These are phyloP conservation scores for Pleurotus giganteus DNA, from an alignment of 768 basidiomycete species.

Conservation along the genomic window DNA sequence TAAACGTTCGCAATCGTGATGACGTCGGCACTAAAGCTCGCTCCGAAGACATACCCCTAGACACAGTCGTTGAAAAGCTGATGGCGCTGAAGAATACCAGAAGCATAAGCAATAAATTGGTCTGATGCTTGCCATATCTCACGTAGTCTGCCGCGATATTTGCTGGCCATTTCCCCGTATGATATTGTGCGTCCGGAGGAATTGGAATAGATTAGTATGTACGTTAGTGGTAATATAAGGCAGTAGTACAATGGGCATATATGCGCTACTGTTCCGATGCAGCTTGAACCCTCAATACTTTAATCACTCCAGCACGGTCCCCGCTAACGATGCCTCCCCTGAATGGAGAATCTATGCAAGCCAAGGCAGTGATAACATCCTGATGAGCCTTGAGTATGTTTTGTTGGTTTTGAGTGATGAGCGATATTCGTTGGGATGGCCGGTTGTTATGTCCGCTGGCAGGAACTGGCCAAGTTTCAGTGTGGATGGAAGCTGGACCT, in stretches of 20 bases:
- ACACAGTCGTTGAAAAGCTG: conserved; percentile 68
- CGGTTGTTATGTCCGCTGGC: conserved; percentile 49
- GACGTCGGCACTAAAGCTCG: conserved; percentile 85
- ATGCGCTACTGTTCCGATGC: conserved; percentile 27
- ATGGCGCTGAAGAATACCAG: conserved; percentile 61
- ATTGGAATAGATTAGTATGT: neutral
- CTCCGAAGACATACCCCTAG: conserved; percentile 67
- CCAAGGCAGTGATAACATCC: conserved; percentile 83
- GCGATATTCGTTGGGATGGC: conserved; percentile 70
- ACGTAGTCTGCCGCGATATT: neutral
- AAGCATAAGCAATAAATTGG: conserved; percentile 42
- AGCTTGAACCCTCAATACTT: conserved; percentile 81
- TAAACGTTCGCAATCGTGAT: conserved; percentile 95
- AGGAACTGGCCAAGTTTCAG: conserved; percentile 61
- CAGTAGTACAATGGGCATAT: too few relatives aligned
- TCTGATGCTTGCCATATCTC: conserved; percentile 15
- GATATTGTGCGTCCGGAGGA: neutral
- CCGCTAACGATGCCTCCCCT: conserved; percentile 90
- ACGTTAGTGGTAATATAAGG: neutral
- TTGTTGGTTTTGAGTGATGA: conserved; percentile 82
- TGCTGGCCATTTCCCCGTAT: neutral
- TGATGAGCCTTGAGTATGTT: conserved; percentile 85
- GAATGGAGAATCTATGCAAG: conserved; percentile 90
- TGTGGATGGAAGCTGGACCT: conserved; percentile 48
- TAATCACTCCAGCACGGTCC: conserved; percentile 85